These are phyloP conservation scores for Phialocephala sp. DNA, from an alignment of 2,329 filamentous ascomycete species.

Conservation along the genomic window DNA sequence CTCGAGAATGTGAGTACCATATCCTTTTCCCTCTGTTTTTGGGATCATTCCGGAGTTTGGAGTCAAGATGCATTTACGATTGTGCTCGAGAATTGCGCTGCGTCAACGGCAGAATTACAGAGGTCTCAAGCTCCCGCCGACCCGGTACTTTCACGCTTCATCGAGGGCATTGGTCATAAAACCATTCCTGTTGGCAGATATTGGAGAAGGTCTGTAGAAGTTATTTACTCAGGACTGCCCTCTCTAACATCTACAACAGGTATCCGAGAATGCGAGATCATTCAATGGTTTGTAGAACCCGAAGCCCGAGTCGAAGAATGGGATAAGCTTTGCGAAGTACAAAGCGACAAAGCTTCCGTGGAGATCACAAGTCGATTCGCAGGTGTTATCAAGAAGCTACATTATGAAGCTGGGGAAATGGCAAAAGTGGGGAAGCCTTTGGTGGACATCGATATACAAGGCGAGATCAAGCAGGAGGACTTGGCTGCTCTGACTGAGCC, in stretches of 20 bases:
- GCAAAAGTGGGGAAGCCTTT: constrained; percentile 93
- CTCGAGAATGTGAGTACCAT: not conserved
- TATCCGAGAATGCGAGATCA: constrained; percentile 97
- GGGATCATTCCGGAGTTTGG: constrained; percentile 8
- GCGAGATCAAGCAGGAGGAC: constrained; percentile 71
- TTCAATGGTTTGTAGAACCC: constrained; percentile 99
- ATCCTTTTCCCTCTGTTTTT: not conserved
- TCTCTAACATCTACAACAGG: constrained; percentile 56
- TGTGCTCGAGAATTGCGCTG: constrained; percentile 55
- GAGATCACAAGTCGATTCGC: constrained; percentile 96
- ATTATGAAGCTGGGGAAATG: constrained; percentile 96
- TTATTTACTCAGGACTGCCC: not conserved
- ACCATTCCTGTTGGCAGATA: constrained; percentile 82
- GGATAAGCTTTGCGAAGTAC: constrained; percentile 96
- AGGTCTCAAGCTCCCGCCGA: constrained; percentile 26
- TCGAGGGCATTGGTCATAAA: constrained; percentile 60
- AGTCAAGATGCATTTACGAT: constrained; percentile 59
- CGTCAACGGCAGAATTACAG: constrained; percentile 57
- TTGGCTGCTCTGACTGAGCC: constrained; percentile 47
- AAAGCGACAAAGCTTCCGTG: constrained; percentile 91
- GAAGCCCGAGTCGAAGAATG: constrained; percentile 97
- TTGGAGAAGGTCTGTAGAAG: constrained; percentile 72
- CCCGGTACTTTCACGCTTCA: constrained; percentile 38
- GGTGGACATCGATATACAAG: constrained; percentile 92
- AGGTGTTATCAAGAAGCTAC: constrained; percentile 92